These are phyloP conservation scores for Globisporangium acanthophoron DNA, from an alignment of 352 stramenopile genomes.

Conservation along the genomic window DNA sequence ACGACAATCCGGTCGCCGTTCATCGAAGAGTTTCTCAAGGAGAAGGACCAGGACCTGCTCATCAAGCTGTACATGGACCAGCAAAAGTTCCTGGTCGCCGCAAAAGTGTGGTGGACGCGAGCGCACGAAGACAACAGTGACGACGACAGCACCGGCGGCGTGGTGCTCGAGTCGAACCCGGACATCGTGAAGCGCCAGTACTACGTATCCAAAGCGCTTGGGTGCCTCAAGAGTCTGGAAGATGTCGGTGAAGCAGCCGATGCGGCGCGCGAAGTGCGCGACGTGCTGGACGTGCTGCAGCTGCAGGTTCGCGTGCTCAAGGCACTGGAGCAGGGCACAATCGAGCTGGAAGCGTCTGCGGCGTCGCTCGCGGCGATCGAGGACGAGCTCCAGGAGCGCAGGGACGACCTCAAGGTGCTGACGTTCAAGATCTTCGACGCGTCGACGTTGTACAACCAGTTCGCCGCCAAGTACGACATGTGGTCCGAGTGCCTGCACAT, in stretches of 20 bases:
- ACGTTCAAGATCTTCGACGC: slow-evolving; percentile 78
- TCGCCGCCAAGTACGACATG: slow-evolving; percentile 82
- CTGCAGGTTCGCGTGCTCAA: slow-evolving; percentile 81
- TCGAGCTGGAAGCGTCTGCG: slow-evolving; percentile 53
- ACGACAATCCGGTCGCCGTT: slow-evolving; percentile 63
- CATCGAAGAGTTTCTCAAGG: slow-evolving; percentile 82
- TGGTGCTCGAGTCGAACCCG: slow-evolving; percentile 49
- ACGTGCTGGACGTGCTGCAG: slow-evolving; percentile 78
- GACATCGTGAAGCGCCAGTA: slow-evolving; percentile 81
- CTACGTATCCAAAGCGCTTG: slow-evolving; percentile 72
- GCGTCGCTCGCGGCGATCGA: slow-evolving; percentile 23
- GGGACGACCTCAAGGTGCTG: slow-evolving; percentile 58
- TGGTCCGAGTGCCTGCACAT: slow-evolving; percentile 85
- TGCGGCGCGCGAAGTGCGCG: slow-evolving; percentile 72
- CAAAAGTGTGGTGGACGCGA: slow-evolving; percentile 79
- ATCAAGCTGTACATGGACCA: slow-evolving; percentile 87
- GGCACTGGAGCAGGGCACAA: slow-evolving; percentile 57
- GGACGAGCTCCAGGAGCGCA: slow-evolving; percentile 42
- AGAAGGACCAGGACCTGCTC: slow-evolving; percentile 79
- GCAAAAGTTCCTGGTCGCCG: slow-evolving; percentile 76
- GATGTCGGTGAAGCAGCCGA: slow-evolving; percentile 64
- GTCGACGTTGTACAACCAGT: slow-evolving; percentile 83
- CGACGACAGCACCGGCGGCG: slow-evolving; percentile 35
- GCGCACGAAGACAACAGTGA: slow-evolving; percentile 53
- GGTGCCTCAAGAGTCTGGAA: slow-evolving; percentile 73